Base-by-base conservation (phyloP, 164 flowering plant species). In the Vitis rotundifolia region DNA sequence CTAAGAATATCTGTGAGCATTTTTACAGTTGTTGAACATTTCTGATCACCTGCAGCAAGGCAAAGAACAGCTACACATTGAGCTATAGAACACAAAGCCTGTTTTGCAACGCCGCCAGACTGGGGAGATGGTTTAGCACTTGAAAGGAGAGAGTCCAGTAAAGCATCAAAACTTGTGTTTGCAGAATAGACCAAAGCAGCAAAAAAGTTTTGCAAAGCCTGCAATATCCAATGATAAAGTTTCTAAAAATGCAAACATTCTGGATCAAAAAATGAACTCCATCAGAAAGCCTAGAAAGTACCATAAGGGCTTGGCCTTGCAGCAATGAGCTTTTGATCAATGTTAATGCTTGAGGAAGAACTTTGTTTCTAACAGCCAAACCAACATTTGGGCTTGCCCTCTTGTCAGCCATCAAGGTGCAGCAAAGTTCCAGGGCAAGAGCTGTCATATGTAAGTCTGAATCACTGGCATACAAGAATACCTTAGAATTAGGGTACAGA, bases 51-150 rank as follows among this genome's bases (percentile, higher is more conserved):
- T 2, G 99, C 97, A 76, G 97, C 93, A 73, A 96, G 98, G 78
- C 99, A 96, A 49, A 96, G 91, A 78, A 96, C 98, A 81, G 97
- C 99, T 54, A 96, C 95, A 79, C 98, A 93, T 77, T 92, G 98
- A 64, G 99, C 99, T 48, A 92, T 90, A 31, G 99, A 96, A 77
- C 79, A 81, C 64, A 96, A 70, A 55, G 99, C 98, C 78, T 93
- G 97, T 75, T 92, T 96, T 61, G 95, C 90, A 75, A 93, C 89
- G 59, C 97, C 95, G 67, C 97, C 98, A 37, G 95, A 81, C 79
- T 87, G 97, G 11, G 95, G 88, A 79, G 97, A 84, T 64, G 97
- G 87, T 72, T 92, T 96, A 58, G 97, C 97, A 83, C 95, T 83
- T 54, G 94, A 85, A 80, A 96, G 92, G 75, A 96, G 97, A 68